Evolutionary conservation across 306 rosid species (phyloP), one percentile per base, ranked within the genome.

Genomic region (Vigna unguiculata): DNA sequence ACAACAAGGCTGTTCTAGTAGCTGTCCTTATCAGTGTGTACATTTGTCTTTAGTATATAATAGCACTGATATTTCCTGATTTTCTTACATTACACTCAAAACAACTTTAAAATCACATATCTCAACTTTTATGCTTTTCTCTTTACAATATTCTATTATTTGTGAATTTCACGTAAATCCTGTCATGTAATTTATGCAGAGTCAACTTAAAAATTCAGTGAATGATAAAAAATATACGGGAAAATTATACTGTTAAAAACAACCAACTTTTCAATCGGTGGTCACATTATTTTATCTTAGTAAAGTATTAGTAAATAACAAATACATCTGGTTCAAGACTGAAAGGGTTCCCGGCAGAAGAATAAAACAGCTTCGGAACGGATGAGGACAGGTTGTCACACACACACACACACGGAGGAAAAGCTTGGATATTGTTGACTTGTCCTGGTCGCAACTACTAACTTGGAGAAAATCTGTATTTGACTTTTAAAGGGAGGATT

Each of bases 311-410:
- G 34, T 22, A 65, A 25, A 65, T 17, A 10, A 45, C 51, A 78
- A 68, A 41, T 41, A n/a, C 21, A 62, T 40, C 51, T 25, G 46
- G 5, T 52, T 34, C 20, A 22, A 72, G n/a, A 9, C 38, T 45
- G 9, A 22, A 3, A 58, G 20, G 48, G 68, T 2, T 38, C 45
- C 28, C 40, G 8, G 9, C 59, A 58, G 57, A 83, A 36, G 71
- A 71, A 63, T 53, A 30, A 43, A 49, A 68, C 72, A 83, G 69
- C 76, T 82, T 66, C 2, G 1, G 14, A 30, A 53, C 54, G 77
- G 73, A 69, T 16, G 17, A 53, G 19, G 15, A 69, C 81, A 83
- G 83, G 86, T 53, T 78, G 86, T 74, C 86, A 69, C 77, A 69
- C 46, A 52, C 77, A n/a, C 86, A 69, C 77, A 69, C 46, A 69